phyloP scores from a whole-genome alignment of 169 alveolate species.

The Toxoplasma gondii region DNA sequence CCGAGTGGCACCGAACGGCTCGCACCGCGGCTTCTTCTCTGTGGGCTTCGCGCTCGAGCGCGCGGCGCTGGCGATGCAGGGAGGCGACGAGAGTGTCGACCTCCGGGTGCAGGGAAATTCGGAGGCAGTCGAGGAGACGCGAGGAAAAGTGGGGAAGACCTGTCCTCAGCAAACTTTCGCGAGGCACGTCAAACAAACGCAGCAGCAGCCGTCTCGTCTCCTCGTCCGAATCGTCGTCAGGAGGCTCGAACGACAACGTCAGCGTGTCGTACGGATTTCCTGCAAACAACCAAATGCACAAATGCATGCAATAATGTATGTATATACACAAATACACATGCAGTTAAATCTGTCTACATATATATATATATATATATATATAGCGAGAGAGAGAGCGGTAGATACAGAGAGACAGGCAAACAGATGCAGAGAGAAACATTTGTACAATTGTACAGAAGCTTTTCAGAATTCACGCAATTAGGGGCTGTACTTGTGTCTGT shows the following conservation, averaged over 20 bases:
- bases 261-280: slow-evolving; percentile 60
- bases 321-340: background rate
- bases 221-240: slow-evolving; percentile 50
- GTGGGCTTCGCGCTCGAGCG: background rate
- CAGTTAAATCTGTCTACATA: background rate
- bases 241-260: slow-evolving; percentile 44
- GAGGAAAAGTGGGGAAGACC: slow-evolving; percentile 21
- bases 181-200: slow-evolving; percentile 5
- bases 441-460: too few relatives aligned
- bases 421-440: background rate
- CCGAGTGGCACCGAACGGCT: too few relatives aligned
- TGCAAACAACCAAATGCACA: background rate
- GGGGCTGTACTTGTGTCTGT: too few relatives aligned
- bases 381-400: too few relatives aligned
- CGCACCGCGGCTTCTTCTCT: background rate
- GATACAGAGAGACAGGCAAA: too few relatives aligned
- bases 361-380: too few relatives aligned
- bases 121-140: slow-evolving; percentile 25
- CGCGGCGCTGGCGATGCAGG: background rate
- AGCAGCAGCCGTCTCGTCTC: slow-evolving; percentile 1
- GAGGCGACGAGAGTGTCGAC: background rate
- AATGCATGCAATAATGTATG: background rate
- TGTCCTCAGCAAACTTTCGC: slow-evolving; percentile 9
- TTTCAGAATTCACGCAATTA: too few relatives aligned
- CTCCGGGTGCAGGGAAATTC: background rate